These are phyloP conservation scores for Oidium heveae DNA, from an alignment of 2,329 filamentous ascomycete species.

Conservation along the genomic window DNA sequence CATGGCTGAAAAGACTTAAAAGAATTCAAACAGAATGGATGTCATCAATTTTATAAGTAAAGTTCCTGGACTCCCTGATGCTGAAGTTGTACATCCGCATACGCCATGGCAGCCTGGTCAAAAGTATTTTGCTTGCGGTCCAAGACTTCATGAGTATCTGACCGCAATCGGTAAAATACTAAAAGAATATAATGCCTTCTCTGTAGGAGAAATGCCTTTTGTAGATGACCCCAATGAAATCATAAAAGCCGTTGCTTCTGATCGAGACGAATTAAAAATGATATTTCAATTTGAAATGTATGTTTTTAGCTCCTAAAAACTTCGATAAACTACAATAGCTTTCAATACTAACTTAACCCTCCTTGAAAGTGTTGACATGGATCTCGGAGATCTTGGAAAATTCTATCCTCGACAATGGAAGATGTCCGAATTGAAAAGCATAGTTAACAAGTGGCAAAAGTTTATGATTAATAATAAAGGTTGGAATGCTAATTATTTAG, in stretches of 20 bases:
- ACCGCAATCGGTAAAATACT: slow-evolving; percentile 22
- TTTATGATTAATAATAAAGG: slow-evolving; percentile 25
- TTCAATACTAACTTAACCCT: neutral
- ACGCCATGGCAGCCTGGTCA: slow-evolving; percentile 22
- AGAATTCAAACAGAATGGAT: slow-evolving; percentile 23
- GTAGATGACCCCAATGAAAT: slow-evolving; percentile 22
- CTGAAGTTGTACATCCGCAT: slow-evolving; percentile 18
- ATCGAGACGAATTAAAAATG: slow-evolving; percentile 39
- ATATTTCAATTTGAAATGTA: slow-evolving; percentile 47
- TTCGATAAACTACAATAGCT: neutral
- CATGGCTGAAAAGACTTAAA: too few relatives aligned
- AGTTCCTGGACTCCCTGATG: slow-evolving; percentile 28
- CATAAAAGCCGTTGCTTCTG: slow-evolving; percentile 26
- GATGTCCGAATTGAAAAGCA: slow-evolving; percentile 18
- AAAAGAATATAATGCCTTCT: slow-evolving; percentile 23
- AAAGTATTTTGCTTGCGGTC: slow-evolving; percentile 29
- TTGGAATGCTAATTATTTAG: slow-evolving; percentile 31
- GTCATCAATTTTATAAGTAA: slow-evolving; percentile 45
- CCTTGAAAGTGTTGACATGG: slow-evolving; percentile 21
- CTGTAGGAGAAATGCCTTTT: slow-evolving; percentile 24
- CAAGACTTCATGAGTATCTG: slow-evolving; percentile 28
- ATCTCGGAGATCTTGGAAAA: slow-evolving; percentile 20
- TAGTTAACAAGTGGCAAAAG: slow-evolving; percentile 24
- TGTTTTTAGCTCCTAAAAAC: slow-evolving; percentile 6
- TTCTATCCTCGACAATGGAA: slow-evolving; percentile 19